Evolutionary conservation across 2,329 filamentous ascomycete species (phyloP).

Genomic region (Monosporascus ibericus): DNA sequence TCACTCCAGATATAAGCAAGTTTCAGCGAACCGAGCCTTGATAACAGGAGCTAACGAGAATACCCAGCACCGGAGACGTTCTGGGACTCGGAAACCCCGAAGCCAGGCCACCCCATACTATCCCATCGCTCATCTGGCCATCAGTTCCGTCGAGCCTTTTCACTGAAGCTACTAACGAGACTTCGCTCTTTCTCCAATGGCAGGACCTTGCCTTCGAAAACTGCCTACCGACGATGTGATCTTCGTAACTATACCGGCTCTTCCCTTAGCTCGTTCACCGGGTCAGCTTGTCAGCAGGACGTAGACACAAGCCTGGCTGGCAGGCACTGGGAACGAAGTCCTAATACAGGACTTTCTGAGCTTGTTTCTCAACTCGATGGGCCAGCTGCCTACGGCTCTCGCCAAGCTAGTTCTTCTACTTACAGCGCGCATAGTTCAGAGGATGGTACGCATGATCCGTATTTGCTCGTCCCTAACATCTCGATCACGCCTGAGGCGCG

Average conservation of each 20-base stretch:
- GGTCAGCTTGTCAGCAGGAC: neutral
- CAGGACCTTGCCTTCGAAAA: constrained; percentile 16
- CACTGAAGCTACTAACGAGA: constrained; percentile 13
- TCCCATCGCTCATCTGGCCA: constrained; percentile 12
- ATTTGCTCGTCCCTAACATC: constrained; percentile 37
- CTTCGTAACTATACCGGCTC: constrained; percentile 9
- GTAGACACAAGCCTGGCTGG: constrained; percentile 3
- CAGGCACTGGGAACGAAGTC: constrained; percentile 10
- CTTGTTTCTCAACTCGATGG: constrained; percentile 5
- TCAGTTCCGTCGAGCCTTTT: constrained; percentile 7
- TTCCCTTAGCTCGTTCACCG: constrained; percentile 12
- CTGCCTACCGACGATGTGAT: constrained; percentile 11
- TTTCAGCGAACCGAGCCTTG: neutral
- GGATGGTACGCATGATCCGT: constrained; percentile 14
- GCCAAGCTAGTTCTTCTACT: constrained; percentile 12
- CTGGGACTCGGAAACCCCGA: constrained; percentile 8
- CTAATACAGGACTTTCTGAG: constrained; percentile 6
- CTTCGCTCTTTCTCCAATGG: constrained; percentile 19
- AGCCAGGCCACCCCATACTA: constrained; percentile 2
- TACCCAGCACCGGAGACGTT: constrained; percentile 2
- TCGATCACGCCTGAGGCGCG: constrained; percentile 36
- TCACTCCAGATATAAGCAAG: neutral
- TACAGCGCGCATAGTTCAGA: constrained; percentile 24
- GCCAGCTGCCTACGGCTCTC: constrained; percentile 3
- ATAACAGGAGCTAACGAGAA: constrained; percentile 2